Conservation (phyloP, 768 basidiomycete species). For the Phanerochaete sordida region DNA sequence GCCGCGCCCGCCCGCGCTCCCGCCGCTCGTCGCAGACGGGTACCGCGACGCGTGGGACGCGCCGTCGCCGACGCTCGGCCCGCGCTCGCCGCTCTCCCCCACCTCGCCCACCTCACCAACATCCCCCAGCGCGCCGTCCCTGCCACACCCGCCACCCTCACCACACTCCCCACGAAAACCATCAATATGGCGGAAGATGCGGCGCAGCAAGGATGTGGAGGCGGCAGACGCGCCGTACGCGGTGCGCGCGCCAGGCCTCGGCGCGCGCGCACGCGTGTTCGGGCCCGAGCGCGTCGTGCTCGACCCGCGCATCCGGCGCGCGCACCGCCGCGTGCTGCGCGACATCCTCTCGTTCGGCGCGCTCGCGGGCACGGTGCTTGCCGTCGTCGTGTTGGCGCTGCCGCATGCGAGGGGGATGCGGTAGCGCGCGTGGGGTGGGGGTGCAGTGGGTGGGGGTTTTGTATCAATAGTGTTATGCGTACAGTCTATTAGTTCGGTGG, state of each 20-base stretch:
- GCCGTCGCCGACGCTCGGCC: neutral
- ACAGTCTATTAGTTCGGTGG: no score
- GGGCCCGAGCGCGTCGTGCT: constrained; percentile 37
- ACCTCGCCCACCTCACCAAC: no score
- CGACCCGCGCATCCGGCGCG: constrained; percentile 33
- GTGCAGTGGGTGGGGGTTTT: no score
- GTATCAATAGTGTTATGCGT: no score
- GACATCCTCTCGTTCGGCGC: constrained; percentile 26
- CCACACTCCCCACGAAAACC: no score
- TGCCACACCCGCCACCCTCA: no score
- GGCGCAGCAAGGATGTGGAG: neutral
- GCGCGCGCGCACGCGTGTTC: constrained; percentile 31
- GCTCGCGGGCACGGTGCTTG: constrained; percentile 12
- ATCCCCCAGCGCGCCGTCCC: no score
- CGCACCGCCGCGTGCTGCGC: constrained; percentile 29
- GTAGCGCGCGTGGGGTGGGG: no score
- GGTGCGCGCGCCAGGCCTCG: neutral
- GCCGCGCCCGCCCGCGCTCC: neutral
- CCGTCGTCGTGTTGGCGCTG: constrained; percentile 12
- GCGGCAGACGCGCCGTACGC: neutral
- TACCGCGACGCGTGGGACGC: constrained; percentile 3
- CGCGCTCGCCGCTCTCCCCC: neutral
- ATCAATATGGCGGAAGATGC: neutral
- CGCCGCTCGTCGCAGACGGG: neutral
- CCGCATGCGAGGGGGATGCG: constrained; percentile 5